These are phyloP conservation scores for Tylopilus sp. DNA, from an alignment of 768 basidiomycete genomes.

Conservation along the genomic window DNA sequence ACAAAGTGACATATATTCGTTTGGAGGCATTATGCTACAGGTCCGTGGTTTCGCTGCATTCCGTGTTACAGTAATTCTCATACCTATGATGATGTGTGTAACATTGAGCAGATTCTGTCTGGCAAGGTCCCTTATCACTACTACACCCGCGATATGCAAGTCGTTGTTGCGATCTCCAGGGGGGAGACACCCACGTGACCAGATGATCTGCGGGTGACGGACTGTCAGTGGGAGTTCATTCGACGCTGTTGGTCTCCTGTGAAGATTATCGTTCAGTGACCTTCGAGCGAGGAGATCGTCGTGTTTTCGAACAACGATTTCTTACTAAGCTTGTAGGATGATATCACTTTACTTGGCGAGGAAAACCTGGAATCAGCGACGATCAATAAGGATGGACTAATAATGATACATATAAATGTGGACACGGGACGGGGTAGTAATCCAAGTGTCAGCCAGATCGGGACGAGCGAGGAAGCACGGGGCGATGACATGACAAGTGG, in stretches of 20 bases:
- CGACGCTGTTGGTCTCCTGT: slow-evolving; percentile 3
- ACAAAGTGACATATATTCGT: slow-evolving; percentile 14
- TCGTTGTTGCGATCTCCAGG: background rate
- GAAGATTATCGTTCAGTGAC: background rate
- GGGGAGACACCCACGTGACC: background rate
- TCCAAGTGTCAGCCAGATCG: no score
- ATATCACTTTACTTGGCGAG: no score
- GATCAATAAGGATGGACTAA: no score
- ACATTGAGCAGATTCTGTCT: slow-evolving; percentile 6
- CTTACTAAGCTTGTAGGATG: no score
- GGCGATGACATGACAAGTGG: no score
- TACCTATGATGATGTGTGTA: background rate
- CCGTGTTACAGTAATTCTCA: background rate
- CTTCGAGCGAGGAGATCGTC: slow-evolving; percentile 2
- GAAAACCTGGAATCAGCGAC: no score
- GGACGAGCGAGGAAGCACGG: no score
- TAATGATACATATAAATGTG: no score
- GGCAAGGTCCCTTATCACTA: slow-evolving; percentile 1
- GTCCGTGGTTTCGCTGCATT: background rate
- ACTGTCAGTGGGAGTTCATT: slow-evolving; percentile 6
- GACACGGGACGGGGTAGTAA: no score
- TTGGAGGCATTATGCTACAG: slow-evolving; percentile 31
- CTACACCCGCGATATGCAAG: background rate
- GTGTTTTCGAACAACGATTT: background rate
- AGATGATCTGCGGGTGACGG: background rate